Base-by-base conservation (phyloP, 805 yeast species). In the Saccharomycopsis fermentans region DNA sequence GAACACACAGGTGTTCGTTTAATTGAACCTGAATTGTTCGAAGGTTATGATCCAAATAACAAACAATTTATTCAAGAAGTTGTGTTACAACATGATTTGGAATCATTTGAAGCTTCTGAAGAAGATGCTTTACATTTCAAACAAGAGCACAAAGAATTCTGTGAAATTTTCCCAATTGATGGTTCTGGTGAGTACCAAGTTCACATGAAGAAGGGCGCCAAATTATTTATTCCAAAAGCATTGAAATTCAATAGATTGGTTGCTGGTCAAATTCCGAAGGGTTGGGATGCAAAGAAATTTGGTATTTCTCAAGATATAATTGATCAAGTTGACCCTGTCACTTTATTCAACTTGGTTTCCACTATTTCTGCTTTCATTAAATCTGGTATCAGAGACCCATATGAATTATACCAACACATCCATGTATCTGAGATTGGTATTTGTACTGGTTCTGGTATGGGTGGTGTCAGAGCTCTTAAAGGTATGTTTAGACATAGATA, bases 371-470 rank as follows among this genome's bases (percentile, higher is more conserved):
- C 98, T 1, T 84, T 94, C 66, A 80, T 94, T 65, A 75, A 92
- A 59, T 82, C 97, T 64, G 99, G 99, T 86, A 77, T 94, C 69
- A 90, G 97, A 61, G 99, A 94, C 72, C 99, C 99, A 64, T 94
- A 90, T 73, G 99, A 94, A 78, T 90, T 95, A 81, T 94, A 94
- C 81, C 86, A 92, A 77, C 95, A 94, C 72, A 96, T 95, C 55
- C 99, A 94, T 73, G 96, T 94, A 59, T 90, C 98, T 53, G 98
- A 94, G 76, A 90, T 94, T 66, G 99, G 99, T 78, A 95, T 92
- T 82, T 91, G 98, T 81, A 87, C 96, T 54, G 99, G 99, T 78
- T 90, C 97, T 59, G 99, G 99, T 83, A 92, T 94, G 96, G 99
- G 99, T 76, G 99, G 99, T 86, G 95, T 92, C 68, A 73, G 87